phyloP scores from a whole-genome alignment of 352 stramenopile species.

The Pythium folliculosum region DNA sequence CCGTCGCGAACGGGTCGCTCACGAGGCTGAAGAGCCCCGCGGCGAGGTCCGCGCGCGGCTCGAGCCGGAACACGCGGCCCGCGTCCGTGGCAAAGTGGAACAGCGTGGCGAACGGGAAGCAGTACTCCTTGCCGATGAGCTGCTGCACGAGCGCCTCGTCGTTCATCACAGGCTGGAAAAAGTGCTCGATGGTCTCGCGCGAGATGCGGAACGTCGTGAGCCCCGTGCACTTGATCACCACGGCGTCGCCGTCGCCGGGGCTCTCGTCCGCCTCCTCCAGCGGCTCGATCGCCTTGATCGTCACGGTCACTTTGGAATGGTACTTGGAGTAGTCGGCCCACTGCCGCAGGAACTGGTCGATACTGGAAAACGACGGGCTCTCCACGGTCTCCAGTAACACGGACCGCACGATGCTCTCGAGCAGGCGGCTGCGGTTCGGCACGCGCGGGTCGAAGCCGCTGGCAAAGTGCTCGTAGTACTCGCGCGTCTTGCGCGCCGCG shows the following conservation, averaged over 20 bases:
- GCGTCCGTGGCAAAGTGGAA: slow-evolving; percentile 53
- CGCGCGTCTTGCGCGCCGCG: slow-evolving; percentile 39
- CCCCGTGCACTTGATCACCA: slow-evolving; percentile 47
- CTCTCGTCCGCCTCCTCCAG: slow-evolving; percentile 32
- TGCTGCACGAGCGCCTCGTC: slow-evolving; percentile 66
- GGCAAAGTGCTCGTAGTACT: slow-evolving; percentile 56
- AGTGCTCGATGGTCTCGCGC: slow-evolving; percentile 60
- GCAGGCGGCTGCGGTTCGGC: slow-evolving; percentile 19
- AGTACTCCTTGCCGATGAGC: slow-evolving; percentile 60
- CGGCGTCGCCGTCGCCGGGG: slow-evolving; percentile 31
- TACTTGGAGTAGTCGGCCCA: slow-evolving; percentile 69
- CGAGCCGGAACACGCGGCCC: slow-evolving; percentile 51
- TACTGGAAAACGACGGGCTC: slow-evolving; percentile 46
- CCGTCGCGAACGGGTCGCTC: slow-evolving; percentile 54
- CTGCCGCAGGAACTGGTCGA: slow-evolving; percentile 56
- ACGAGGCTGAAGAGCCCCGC: slow-evolving; percentile 54
- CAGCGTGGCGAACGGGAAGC: slow-evolving; percentile 51
- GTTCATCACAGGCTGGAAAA: slow-evolving; percentile 56
- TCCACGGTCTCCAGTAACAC: slow-evolving; percentile 54
- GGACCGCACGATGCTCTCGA: slow-evolving; percentile 46
- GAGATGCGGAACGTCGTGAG: slow-evolving; percentile 55
- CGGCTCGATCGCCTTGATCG: slow-evolving; percentile 38
- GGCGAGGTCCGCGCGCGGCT: slow-evolving; percentile 53
- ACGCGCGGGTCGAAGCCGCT: slow-evolving; percentile 45
- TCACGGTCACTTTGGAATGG: slow-evolving; percentile 44